phyloP scores from a whole-genome alignment of 768 basidiomycete species.

The Suillus plorans region DNA sequence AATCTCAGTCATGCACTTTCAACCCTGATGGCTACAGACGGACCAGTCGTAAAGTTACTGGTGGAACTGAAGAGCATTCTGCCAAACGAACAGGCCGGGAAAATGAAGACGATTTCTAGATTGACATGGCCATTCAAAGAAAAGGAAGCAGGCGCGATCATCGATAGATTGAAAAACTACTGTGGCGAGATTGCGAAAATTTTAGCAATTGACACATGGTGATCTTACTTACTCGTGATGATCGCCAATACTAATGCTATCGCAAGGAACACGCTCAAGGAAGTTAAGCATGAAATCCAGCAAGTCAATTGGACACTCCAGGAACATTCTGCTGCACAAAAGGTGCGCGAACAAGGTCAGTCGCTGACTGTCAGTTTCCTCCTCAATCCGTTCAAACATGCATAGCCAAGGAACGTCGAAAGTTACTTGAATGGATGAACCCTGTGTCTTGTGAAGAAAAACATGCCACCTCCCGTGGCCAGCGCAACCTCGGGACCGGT shows the following conservation, averaged over 20 bases:
- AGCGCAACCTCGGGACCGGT: not conserved
- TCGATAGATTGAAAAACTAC: not conserved
- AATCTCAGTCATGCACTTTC: not conserved
- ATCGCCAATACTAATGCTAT: not conserved
- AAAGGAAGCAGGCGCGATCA: not conserved
- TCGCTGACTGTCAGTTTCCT: not conserved
- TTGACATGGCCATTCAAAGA: slow-evolving; percentile 9
- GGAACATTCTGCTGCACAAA: not conserved
- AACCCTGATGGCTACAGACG: not conserved
- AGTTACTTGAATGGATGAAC: not conserved
- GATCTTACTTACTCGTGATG: not conserved
- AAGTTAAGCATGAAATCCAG: not conserved
- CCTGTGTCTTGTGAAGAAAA: not conserved
- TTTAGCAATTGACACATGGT: not conserved
- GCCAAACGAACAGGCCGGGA: not conserved
- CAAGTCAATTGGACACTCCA: too few relatives aligned
- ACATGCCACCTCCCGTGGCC: not conserved
- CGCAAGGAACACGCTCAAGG: not conserved
- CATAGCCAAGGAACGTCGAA: not conserved
- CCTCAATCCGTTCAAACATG: not conserved
- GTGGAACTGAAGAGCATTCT: not conserved
- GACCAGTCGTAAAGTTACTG: not conserved
- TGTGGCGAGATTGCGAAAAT: not conserved
- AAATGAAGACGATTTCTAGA: not conserved
- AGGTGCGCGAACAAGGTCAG: not conserved